These are phyloP conservation scores for Pseudonectria foliicola DNA, from an alignment of 2,329 filamentous ascomycete genomes.

Conservation along the genomic window DNA sequence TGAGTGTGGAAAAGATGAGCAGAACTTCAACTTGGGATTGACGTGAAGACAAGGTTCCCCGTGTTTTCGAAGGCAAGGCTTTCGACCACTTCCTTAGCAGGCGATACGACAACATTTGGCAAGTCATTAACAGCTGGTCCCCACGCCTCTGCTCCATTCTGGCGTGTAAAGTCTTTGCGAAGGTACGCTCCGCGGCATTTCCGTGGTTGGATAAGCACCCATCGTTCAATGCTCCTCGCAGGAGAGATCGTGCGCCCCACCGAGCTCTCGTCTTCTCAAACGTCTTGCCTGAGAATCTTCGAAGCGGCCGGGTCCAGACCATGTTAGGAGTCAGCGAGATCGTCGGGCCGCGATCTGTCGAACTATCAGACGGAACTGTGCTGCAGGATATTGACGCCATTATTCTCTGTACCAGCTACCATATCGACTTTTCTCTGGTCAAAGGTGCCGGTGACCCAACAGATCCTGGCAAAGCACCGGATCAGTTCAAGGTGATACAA, in stretches of 20 bases:
- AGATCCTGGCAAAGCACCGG: slow-evolving; percentile 19
- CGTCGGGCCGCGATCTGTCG: slow-evolving; percentile 21
- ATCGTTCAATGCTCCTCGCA: slow-evolving; percentile 8
- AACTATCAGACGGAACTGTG: slow-evolving; percentile 22
- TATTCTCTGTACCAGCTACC: slow-evolving; percentile 26
- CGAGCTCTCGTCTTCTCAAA: slow-evolving; percentile 23
- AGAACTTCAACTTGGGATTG: too few species aligned
- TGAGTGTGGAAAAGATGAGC: slow-evolving; percentile 6
- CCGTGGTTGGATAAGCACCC: slow-evolving; percentile 12
- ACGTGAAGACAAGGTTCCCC: slow-evolving; percentile 14
- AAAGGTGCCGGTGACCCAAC: slow-evolving; percentile 22
- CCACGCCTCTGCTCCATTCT: slow-evolving; percentile 7
- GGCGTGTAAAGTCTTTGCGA: slow-evolving; percentile 13
- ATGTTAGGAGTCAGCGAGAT: slow-evolving; percentile 23
- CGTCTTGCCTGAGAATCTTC: slow-evolving; percentile 21
- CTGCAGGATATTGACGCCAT: slow-evolving; percentile 27
- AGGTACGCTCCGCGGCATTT: slow-evolving; percentile 13
- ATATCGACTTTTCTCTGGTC: slow-evolving; percentile 22
- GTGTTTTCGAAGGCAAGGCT: slow-evolving; percentile 25
- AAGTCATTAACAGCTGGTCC: slow-evolving; percentile 7
- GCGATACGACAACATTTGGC: slow-evolving; percentile 16
- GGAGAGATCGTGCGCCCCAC: slow-evolving; percentile 14
- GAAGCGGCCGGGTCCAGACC: slow-evolving; percentile 19
- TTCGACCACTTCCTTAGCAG: slow-evolving; percentile 27
- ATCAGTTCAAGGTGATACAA: slow-evolving; percentile 17